Conservation (phyloP, 108 stramenopile species). For the Licmophora abbreviata region DNA sequence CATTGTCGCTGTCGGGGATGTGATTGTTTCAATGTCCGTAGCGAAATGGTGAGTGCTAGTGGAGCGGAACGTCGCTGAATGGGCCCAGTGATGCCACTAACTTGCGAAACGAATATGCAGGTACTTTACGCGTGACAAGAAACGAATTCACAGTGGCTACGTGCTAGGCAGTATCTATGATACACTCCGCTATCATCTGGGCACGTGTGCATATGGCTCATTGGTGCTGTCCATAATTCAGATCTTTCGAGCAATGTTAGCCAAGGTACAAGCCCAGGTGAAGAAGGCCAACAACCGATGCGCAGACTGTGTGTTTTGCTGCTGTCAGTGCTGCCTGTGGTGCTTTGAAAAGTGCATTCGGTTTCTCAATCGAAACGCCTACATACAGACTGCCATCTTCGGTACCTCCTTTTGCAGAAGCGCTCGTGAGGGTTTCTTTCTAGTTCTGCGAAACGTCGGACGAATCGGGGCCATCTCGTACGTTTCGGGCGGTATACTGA, state of each 20-base stretch:
- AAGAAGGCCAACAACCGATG: slow-evolving; percentile 61
- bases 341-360: slow-evolving; percentile 75
- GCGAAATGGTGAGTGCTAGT: no score
- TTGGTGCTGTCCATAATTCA: slow-evolving; percentile 87
- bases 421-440: slow-evolving; percentile 64
- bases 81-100: slow-evolving; percentile 8
- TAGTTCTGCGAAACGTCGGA: slow-evolving; percentile 74
- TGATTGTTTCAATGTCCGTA: slow-evolving; percentile 78
- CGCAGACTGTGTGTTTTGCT: slow-evolving; percentile 72
- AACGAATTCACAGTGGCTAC: slow-evolving; percentile 50
- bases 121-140: slow-evolving; percentile 85
- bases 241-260: slow-evolving; percentile 77
- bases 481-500: slow-evolving; percentile 64
- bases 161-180: slow-evolving; percentile 43
- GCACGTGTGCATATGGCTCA: slow-evolving; percentile 93
- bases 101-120: no score
- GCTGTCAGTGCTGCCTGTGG: slow-evolving; percentile 85
- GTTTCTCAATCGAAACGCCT: slow-evolving; percentile 90
- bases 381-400: slow-evolving; percentile 89
- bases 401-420: slow-evolving; percentile 77
- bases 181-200: slow-evolving; percentile 74
- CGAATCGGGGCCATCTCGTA: slow-evolving; percentile 54
- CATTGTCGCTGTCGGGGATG: slow-evolving; percentile 87
- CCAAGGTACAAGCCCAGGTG: slow-evolving; percentile 81
- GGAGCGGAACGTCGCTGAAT: not conserved